A percentile compares a stretch with the other conserved stretches of the same genome.
These are phyloP conservation scores for Gossypium sturtianum DNA, from an alignment of 345 rosid genomes.

Conservation along the genomic window DNA sequence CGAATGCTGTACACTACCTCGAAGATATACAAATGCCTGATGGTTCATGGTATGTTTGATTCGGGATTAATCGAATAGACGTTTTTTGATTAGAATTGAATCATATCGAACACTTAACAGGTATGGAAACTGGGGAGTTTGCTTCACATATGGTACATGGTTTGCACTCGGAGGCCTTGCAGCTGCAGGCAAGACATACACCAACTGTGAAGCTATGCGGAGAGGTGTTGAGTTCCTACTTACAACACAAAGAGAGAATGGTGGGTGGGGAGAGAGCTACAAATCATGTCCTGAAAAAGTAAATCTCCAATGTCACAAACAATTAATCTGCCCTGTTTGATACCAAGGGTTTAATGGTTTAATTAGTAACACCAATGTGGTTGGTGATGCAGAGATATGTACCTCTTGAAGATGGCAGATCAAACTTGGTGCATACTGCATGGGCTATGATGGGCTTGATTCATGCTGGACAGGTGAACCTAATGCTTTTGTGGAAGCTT, in stretches of 20 bases:
- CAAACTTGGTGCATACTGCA: constrained; percentile 56
- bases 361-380: not conserved
- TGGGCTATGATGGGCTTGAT: constrained; percentile 60
- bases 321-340: not conserved
- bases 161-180: constrained; percentile 41
- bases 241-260: constrained; percentile 34
- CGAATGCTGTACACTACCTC: constrained; percentile 26
- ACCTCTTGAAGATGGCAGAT: constrained; percentile 34
- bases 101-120: not conserved
- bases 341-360: not conserved
- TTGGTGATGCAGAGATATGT: constrained; percentile 35
- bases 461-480: constrained; percentile 41
- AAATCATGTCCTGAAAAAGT: constrained; percentile 53
- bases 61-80: not conserved
- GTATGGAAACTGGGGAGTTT: constrained; percentile 45
- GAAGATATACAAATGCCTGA: constrained; percentile 31
- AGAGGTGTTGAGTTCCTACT: constrained; percentile 41
- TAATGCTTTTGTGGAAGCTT: no score
- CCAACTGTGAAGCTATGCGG: constrained; percentile 25
- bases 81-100: not conserved
- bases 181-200: constrained; percentile 38
- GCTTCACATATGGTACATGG: constrained; percentile 46
- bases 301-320: not conserved
- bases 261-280: constrained; percentile 64
- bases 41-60: constrained; percentile 39